Evolutionary conservation across 148 eudicot genomes (phyloP).

Genomic region (Cornus kousa): DNA sequence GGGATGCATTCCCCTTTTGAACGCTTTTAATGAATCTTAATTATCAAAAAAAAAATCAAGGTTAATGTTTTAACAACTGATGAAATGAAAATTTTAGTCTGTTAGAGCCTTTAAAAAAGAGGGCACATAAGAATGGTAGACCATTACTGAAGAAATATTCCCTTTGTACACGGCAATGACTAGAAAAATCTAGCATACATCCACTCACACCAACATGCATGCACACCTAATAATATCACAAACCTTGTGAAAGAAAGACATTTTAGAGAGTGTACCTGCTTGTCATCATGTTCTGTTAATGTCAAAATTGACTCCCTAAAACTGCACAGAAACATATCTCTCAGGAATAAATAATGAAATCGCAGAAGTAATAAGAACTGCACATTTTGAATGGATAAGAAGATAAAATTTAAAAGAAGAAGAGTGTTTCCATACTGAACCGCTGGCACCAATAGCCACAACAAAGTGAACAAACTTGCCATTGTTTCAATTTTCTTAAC

Average conservation of each 20-base stretch:
- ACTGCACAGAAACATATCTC: constrained; percentile 46
- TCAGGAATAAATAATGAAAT: constrained; percentile 11
- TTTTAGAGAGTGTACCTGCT: constrained; percentile 48
- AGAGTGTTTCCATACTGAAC: neutral
- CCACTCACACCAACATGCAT: neutral
- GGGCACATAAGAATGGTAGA: neutral
- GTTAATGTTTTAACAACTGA: too few relatives aligned
- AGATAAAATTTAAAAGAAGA: neutral
- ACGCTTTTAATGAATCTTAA: too few relatives aligned
- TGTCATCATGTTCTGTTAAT: constrained; percentile 78
- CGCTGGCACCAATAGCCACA: neutral
- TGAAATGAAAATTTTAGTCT: too few relatives aligned
- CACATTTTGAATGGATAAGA: neutral
- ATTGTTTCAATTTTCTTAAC: too few relatives aligned
- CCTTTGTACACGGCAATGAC: neutral
- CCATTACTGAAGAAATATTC: neutral
- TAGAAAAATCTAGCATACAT: neutral
- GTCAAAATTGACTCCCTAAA: constrained; percentile 73
- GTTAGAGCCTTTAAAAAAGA: neutral
- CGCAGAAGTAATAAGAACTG: neutral
- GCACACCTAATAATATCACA: neutral
- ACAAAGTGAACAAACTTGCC: neutral
- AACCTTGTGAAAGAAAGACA: neutral
- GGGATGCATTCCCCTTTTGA: too few relatives aligned
- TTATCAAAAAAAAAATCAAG: too few relatives aligned